phyloP scores from a whole-genome alignment of 1,284 basidiomycete genomes.

The Ganoderma leucocontextum region DNA sequence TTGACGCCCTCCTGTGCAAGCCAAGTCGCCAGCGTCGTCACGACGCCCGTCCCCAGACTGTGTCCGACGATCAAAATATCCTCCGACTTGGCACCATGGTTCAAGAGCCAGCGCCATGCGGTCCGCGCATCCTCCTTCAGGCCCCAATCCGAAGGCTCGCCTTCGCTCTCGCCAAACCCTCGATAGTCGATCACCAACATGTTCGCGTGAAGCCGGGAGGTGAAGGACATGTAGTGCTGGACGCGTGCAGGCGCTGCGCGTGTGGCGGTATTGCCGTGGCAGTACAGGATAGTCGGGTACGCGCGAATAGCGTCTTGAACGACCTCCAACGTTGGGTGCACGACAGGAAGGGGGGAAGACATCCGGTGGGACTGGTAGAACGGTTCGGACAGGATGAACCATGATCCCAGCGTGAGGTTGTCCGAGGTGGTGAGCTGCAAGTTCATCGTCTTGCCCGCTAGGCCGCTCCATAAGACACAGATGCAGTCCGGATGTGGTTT shows the following conservation, averaged over 20 bases:
- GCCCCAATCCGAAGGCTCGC: constrained; percentile 80
- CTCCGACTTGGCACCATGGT: constrained; percentile 62
- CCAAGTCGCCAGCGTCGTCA: constrained; percentile 65
- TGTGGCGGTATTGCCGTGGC: constrained; percentile 91
- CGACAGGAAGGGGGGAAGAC: constrained; percentile 37
- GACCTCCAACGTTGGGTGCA: constrained; percentile 43
- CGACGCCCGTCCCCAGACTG: constrained; percentile 85
- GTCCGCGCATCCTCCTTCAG: constrained; percentile 80
- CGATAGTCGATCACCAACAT: constrained; percentile 90
- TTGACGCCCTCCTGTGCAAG: constrained; percentile 62
- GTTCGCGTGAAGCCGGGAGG: constrained; percentile 73
- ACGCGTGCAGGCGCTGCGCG: constrained; percentile 74
- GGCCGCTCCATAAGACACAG: not conserved
- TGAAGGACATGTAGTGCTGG: constrained; percentile 66
- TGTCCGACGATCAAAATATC: constrained; percentile 82
- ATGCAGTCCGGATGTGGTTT: not conserved
- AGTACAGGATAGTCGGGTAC: constrained; percentile 84
- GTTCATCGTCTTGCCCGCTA: constrained; percentile 33
- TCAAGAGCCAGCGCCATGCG: constrained; percentile 82
- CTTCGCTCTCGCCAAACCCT: constrained; percentile 91
- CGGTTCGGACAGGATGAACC: constrained; percentile 85
- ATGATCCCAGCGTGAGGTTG: constrained; percentile 84
- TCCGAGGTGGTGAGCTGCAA: constrained; percentile 67
- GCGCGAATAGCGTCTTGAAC: constrained; percentile 58
- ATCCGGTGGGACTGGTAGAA: constrained; percentile 61